Conservation (phyloP, 2,329 filamentous ascomycete genomes). For the Xylariaceae sp. region DNA sequence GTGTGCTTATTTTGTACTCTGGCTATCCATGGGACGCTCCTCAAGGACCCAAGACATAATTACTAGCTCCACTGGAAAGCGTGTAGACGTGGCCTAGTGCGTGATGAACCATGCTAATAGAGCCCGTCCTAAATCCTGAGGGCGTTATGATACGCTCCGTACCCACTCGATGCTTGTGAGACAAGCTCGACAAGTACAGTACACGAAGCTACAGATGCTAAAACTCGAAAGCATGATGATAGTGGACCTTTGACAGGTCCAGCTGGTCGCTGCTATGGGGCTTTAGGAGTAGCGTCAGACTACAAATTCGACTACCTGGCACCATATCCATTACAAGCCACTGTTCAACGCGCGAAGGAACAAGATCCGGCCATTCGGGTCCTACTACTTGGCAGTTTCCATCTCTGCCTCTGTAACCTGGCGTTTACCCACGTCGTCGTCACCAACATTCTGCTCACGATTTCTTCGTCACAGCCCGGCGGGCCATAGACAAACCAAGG, state of each 20-base stretch:
- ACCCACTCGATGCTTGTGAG: neutral
- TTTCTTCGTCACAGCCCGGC: too few species aligned
- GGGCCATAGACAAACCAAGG: too few species aligned
- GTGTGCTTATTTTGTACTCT: neutral
- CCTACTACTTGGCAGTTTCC: too few species aligned
- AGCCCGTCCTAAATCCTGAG: neutral
- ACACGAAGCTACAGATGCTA: neutral
- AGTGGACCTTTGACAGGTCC: too few species aligned
- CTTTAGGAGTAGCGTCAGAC: slow-evolving; percentile 4
- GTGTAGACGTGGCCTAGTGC: slow-evolving; percentile 6
- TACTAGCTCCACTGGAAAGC: neutral
- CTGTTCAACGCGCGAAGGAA: too few species aligned
- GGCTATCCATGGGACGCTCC: too few species aligned
- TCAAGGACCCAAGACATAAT: neutral
- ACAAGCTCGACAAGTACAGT: neutral
- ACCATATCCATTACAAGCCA: slow-evolving; percentile 4
- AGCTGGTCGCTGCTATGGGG: too few species aligned
- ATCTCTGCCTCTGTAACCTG: too few species aligned
- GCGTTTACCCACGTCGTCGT: too few species aligned
- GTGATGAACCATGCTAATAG: slow-evolving; percentile 1
- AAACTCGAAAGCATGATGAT: neutral
- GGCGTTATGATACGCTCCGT: too few species aligned
- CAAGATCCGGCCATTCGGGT: too few species aligned
- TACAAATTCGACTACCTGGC: slow-evolving; percentile 5
- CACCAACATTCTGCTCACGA: too few species aligned